Conservation (phyloP, 352 stramenopile genomes). For the Thraustotheca clavata region DNA sequence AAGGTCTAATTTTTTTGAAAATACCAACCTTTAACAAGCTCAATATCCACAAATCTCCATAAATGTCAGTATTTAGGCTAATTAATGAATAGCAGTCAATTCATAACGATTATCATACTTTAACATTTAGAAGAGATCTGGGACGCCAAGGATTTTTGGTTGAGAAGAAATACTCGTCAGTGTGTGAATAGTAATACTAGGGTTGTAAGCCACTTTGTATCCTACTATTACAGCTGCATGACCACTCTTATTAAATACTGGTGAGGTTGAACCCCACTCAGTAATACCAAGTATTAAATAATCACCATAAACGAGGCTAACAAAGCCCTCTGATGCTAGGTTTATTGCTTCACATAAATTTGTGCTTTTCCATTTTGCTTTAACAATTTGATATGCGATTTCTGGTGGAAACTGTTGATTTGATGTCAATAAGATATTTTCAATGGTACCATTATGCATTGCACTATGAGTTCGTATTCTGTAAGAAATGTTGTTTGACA, state of each 20-base stretch:
- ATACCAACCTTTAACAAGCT: too few relatives aligned
- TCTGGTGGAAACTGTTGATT: not conserved
- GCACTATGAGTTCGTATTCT: too few relatives aligned
- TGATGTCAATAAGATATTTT: not conserved
- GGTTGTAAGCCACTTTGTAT: not conserved
- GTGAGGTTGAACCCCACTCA: not conserved
- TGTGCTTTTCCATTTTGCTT: not conserved
- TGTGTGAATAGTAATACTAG: not conserved
- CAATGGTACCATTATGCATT: not conserved
- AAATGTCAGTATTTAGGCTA: too few relatives aligned
- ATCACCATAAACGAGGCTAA: slow-evolving; percentile 1
- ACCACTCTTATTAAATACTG: not conserved
- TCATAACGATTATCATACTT: too few relatives aligned
- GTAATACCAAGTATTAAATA: not conserved
- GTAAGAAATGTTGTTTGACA: too few relatives aligned
- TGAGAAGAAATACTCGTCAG: not conserved
- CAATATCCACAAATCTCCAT: too few relatives aligned
- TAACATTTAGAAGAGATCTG: slow-evolving; percentile 5
- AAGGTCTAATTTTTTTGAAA: too few relatives aligned
- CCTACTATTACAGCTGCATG: not conserved
- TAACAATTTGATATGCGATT: slow-evolving; percentile 6
- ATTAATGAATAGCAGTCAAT: too few relatives aligned
- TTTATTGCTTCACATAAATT: slow-evolving; percentile 6
- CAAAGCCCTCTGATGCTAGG: not conserved
- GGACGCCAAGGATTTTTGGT: not conserved